phyloP scores from a whole-genome alignment of 768 basidiomycete species.

The Amanita exitialis region DNA sequence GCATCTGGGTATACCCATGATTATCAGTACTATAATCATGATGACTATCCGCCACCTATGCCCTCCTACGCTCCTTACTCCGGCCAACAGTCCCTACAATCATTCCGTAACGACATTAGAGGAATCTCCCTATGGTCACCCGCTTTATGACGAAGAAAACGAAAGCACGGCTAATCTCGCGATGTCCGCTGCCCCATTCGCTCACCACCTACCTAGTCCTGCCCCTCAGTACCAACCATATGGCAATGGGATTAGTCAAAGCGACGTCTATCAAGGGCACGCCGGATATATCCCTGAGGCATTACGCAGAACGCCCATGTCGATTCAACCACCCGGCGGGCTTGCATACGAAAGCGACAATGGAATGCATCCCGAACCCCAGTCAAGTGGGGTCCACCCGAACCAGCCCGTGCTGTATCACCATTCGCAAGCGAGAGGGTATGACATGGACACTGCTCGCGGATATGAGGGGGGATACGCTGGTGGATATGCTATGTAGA shows the following conservation, averaged over 20 bases:
- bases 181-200: conserved; percentile 47
- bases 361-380: conserved; percentile 12
- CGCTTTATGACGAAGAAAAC: conserved; percentile 61
- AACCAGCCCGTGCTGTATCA: conserved; percentile 10
- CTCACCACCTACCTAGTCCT: conserved; percentile 29
- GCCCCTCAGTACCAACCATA: not conserved
- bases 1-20: conserved; percentile 46
- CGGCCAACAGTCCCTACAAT: conserved; percentile 47
- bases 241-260: conserved; percentile 8
- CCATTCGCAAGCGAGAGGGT: conserved; percentile 17
- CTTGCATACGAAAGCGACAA: conserved; percentile 29
- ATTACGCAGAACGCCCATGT: conserved; percentile 13
- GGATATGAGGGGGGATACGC: conserved; percentile 17
- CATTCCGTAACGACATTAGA: conserved; percentile 47
- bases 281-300: conserved; percentile 22
- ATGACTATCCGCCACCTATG: conserved; percentile 65
- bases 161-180: conserved; percentile 55
- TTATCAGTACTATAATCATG: conserved; percentile 45
- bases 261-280: conserved; percentile 47
- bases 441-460: conserved; percentile 22
- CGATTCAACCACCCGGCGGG: conserved; percentile 12
- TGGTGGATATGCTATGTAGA: conserved; percentile 20
- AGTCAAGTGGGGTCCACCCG: conserved; percentile 13
- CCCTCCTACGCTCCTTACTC: conserved; percentile 68
- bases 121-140: conserved; percentile 34